Evolutionary conservation across 257 asterid species (phyloP).

Genomic region (Lithospermum erythrorhizon): DNA sequence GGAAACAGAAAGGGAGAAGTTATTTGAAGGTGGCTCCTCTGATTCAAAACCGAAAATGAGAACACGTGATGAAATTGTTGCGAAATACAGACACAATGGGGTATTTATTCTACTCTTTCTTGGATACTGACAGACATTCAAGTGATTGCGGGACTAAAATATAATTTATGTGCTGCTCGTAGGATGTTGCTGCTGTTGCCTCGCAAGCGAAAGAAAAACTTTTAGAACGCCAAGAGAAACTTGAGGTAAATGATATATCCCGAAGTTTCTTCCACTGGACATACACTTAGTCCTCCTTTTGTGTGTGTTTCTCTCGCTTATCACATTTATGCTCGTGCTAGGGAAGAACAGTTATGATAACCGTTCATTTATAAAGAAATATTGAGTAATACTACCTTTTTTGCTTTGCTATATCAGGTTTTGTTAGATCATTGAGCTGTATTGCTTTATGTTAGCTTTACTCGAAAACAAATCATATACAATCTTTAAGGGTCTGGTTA

Average conservation of each 20-base stretch:
- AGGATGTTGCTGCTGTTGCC: slow-evolving; percentile 78
- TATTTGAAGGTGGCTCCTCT: slow-evolving; percentile 63
- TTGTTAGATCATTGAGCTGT: not conserved
- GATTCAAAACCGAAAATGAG: slow-evolving; percentile 53
- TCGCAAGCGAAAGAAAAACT: slow-evolving; percentile 81
- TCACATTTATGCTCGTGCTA: no score
- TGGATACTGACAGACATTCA: slow-evolving; percentile 8
- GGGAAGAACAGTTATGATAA: no score
- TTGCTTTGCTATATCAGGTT: not conserved
- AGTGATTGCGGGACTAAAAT: slow-evolving; percentile 9
- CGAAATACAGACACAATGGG: slow-evolving; percentile 73
- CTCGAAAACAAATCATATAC: not conserved
- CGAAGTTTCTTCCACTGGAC: not conserved
- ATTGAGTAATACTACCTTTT: not conserved
- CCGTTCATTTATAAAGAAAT: not conserved
- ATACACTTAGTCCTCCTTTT: not conserved
- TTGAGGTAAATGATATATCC: slow-evolving; percentile 45
- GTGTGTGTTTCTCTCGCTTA: no score
- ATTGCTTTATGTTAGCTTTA: not conserved
- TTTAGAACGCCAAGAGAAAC: slow-evolving; percentile 75
- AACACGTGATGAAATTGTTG: slow-evolving; percentile 88
- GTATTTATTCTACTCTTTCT: slow-evolving; percentile 26
- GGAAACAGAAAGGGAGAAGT: slow-evolving; percentile 47
- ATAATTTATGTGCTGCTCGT: slow-evolving; percentile 19
- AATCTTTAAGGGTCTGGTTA: not conserved